Evolutionary conservation across 805 yeast species (phyloP), one percentile per base, ranked within the genome.

Genomic region (Yarrowia sp.): DNA sequence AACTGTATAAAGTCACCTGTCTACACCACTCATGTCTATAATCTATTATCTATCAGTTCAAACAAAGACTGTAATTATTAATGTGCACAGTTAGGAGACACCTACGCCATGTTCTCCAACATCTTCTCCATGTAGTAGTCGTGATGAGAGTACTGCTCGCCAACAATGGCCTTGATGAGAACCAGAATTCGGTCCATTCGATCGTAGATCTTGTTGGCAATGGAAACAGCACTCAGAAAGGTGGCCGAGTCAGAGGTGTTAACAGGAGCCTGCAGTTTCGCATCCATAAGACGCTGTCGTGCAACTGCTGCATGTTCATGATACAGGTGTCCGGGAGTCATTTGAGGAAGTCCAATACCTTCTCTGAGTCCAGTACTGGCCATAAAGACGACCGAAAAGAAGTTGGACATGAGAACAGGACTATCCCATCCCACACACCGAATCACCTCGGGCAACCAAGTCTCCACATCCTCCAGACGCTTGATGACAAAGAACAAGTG

Each of bases 361-460:
- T 72, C 69, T 5, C 38, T 32, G 12, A 75, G 65, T 1, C 77
- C 72, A 2, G 68, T 67, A 28, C 72, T 62, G 2, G 71, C 33
- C 77, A 75, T 75, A 65, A 72, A 72, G 3, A 75, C 41, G 5
- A 71, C 67, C 2, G 77, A 69, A 46, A 72, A 73, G n/a, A 68
- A 66, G 11, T 71, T 73, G 7, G 74, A 68, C n/a, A 70, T 66
- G 30, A 74, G 65, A 11, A 65, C 67, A 10, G 70, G 68, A 43
- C 70, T 64, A 4, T 73, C 67, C 75, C 76, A 71, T n/a, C 78
- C 78, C 66, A 70, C 69, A 6, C 68, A 52, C 2, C 41, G 48
- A 21, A 72, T 61, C 17, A 71, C 38, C 1, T 64, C 65, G 7
- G 71, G 69, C 9, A 73, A 68, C 64, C 69, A 66, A 14, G 49